Percentiles rank a stretch among this genome's conserved stretches.
phyloP scores from a whole-genome alignment of 2,329 filamentous ascomycete genomes.

The Lecanosticta acicola region DNA sequence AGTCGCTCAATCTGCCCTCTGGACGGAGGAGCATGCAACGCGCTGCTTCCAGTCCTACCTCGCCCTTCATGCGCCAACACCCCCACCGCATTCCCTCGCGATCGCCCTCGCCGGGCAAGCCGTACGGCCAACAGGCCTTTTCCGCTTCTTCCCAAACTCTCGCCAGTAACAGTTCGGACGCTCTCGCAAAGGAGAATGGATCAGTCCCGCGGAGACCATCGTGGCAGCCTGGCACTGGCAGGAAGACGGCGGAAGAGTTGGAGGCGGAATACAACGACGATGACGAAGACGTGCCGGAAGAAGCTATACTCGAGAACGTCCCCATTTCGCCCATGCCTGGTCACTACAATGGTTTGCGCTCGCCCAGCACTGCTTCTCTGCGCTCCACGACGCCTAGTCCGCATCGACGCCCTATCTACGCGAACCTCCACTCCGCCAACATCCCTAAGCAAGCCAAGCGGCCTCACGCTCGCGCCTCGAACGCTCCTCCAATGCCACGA shows the following conservation, averaged over 20 bases:
- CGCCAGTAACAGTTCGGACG: slow-evolving; percentile 21
- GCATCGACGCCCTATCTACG: slow-evolving; percentile 28
- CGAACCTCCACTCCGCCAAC: slow-evolving; percentile 31
- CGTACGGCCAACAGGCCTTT: slow-evolving; percentile 13
- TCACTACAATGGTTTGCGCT: slow-evolving; percentile 29
- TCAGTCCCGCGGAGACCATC: slow-evolving; percentile 35
- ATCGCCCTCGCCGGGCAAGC: slow-evolving; percentile 31
- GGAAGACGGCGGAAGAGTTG: slow-evolving; percentile 64
- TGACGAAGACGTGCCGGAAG: slow-evolving; percentile 70
- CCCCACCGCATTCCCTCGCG: slow-evolving; percentile 23
- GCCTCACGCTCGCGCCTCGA: slow-evolving; percentile 24
- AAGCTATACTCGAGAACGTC: slow-evolving; percentile 73
- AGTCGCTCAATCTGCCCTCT: slow-evolving; percentile 35
- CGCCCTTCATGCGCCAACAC: slow-evolving; percentile 21
- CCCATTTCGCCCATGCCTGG: slow-evolving; percentile 61
- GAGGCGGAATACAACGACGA: slow-evolving; percentile 76
- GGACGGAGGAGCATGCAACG: slow-evolving; percentile 33
- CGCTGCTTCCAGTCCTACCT: slow-evolving; percentile 36
- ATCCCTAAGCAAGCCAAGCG: slow-evolving; percentile 33
- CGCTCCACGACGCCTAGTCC: slow-evolving; percentile 32
- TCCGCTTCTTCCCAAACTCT: slow-evolving; percentile 14
- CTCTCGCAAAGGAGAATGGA: slow-evolving; percentile 12
- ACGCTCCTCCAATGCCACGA: slow-evolving; percentile 16
- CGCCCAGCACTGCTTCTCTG: slow-evolving; percentile 13
- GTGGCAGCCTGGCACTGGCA: slow-evolving; percentile 62